These are phyloP conservation scores for Neofusicoccum parvum DNA, from an alignment of 2,329 filamentous ascomycete species.

Conservation along the genomic window DNA sequence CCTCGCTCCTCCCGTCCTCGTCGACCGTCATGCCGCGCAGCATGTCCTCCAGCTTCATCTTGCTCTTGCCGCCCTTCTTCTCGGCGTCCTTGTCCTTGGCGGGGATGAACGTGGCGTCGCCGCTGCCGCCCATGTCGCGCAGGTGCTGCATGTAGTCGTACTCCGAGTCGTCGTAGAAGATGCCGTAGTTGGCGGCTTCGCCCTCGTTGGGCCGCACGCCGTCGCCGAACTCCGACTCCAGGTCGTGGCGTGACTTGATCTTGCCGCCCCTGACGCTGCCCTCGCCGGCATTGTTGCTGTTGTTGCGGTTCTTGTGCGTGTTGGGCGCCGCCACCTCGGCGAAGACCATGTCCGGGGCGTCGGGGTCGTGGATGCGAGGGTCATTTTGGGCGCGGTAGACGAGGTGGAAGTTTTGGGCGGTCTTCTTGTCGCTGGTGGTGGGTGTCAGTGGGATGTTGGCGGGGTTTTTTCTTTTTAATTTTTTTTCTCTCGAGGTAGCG, in stretches of 20 bases:
- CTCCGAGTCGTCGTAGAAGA: slow-evolving; percentile 91
- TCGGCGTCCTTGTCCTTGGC: slow-evolving; percentile 52
- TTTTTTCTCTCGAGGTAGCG: not conserved
- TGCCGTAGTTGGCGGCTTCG: slow-evolving; percentile 89
- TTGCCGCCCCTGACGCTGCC: slow-evolving; percentile 41
- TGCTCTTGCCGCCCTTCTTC: slow-evolving; percentile 69
- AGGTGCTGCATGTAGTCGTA: slow-evolving; percentile 99
- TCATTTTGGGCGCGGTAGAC: slow-evolving; percentile 97
- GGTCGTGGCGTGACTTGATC: slow-evolving; percentile 71
- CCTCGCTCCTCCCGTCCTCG: slow-evolving; percentile 44
- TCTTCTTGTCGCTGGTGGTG: slow-evolving; percentile 75
- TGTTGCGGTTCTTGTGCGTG: slow-evolving; percentile 23
- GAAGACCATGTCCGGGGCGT: slow-evolving; percentile 87
- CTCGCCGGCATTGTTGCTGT: slow-evolving; percentile 24
- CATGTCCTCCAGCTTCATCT: slow-evolving; percentile 80
- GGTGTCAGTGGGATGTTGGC: slow-evolving; percentile 31
- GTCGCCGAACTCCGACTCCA: slow-evolving; percentile 71
- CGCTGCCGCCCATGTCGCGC: slow-evolving; percentile 71
- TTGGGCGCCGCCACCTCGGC: slow-evolving; percentile 61
- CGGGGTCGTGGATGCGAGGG: slow-evolving; percentile 89
- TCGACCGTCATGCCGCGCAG: slow-evolving; percentile 56
- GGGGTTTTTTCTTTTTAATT: not conserved
- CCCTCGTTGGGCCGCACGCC: slow-evolving; percentile 85
- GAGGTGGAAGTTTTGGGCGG: slow-evolving; percentile 87
- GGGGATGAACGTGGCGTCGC: slow-evolving; percentile 80